Conservation (phyloP, 352 stramenopile species). For the Phytophthora pini region DNA sequence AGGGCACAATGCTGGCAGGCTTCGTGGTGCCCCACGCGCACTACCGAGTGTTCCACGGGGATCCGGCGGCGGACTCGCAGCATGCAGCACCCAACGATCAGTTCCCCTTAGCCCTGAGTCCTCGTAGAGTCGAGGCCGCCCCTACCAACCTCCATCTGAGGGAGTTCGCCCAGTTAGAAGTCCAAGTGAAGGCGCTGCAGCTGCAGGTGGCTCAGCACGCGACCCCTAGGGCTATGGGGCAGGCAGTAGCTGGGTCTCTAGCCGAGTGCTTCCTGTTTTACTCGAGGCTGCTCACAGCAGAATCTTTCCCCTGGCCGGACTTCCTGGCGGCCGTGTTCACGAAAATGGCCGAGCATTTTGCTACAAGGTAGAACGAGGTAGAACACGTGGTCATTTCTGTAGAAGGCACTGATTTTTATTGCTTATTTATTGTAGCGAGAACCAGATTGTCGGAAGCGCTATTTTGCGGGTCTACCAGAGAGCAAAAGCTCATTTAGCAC, state of each 20-base stretch:
- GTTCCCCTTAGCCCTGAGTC: constrained; percentile 31
- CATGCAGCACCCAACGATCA: constrained; percentile 38
- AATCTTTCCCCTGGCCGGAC: constrained; percentile 70
- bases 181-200: constrained; percentile 61
- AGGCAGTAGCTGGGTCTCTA: constrained; percentile 36
- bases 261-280: constrained; percentile 66
- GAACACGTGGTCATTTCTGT: background rate
- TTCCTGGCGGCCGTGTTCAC: constrained; percentile 62
- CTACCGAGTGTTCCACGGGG: constrained; percentile 65
- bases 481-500: constrained; percentile 45
- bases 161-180: constrained; percentile 66
- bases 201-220: constrained; percentile 35
- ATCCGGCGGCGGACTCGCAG: constrained; percentile 45
- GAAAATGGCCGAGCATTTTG: constrained; percentile 64
- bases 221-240: constrained; percentile 3
- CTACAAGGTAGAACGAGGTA: constrained; percentile 39
- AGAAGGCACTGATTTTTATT: constrained; percentile 8
- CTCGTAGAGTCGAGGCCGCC: constrained; percentile 8
- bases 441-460: constrained; percentile 36
- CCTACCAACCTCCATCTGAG: constrained; percentile 60
- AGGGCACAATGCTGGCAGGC: constrained; percentile 42
- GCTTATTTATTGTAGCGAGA: constrained; percentile 36
- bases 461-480: constrained; percentile 56
- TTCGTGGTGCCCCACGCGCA: constrained; percentile 55
- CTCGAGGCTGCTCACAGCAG: constrained; percentile 53